Evolutionary conservation across 2,329 filamentous ascomycete species (phyloP).

Genomic region (Colletotrichum lentis): DNA sequence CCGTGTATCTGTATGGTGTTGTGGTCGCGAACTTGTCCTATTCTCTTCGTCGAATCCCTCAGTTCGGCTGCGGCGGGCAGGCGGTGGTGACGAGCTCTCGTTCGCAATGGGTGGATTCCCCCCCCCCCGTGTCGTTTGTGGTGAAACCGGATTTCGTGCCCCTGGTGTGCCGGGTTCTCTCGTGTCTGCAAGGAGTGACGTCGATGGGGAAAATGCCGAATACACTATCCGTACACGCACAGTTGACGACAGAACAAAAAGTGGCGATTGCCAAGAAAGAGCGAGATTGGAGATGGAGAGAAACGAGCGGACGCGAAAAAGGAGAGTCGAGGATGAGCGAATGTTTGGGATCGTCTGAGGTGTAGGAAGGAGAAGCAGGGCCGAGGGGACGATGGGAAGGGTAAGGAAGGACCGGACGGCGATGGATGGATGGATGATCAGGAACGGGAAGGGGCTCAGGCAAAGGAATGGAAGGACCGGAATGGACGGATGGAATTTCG

Average conservation of each 20-base stretch:
- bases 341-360: conserved; percentile 16
- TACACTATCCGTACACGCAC: background rate
- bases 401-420: conserved; percentile 22
- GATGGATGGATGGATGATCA: conserved; percentile 1
- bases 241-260: conserved; percentile 8
- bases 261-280: conserved; percentile 9
- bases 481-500: conserved; percentile 25
- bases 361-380: conserved; percentile 15
- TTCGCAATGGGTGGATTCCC: conserved; percentile 32
- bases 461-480: conserved; percentile 9
- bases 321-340: conserved; percentile 10
- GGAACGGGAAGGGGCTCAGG: conserved; percentile 13
- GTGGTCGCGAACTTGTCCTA: background rate
- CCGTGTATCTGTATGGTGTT: background rate
- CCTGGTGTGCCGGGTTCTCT: conserved; percentile 32
- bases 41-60: conserved; percentile 16
- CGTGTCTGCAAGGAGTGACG: conserved; percentile 31
- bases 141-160: conserved; percentile 30
- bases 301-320: background rate
- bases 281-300: background rate
- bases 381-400: conserved; percentile 5
- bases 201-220: background rate
- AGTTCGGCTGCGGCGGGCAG: conserved; percentile 1
- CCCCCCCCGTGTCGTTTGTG: conserved; percentile 32
- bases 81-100: conserved; percentile 7